Evolutionary conservation across 768 basidiomycete species (phyloP).

Genomic region (Boletus vermiculosoides): DNA sequence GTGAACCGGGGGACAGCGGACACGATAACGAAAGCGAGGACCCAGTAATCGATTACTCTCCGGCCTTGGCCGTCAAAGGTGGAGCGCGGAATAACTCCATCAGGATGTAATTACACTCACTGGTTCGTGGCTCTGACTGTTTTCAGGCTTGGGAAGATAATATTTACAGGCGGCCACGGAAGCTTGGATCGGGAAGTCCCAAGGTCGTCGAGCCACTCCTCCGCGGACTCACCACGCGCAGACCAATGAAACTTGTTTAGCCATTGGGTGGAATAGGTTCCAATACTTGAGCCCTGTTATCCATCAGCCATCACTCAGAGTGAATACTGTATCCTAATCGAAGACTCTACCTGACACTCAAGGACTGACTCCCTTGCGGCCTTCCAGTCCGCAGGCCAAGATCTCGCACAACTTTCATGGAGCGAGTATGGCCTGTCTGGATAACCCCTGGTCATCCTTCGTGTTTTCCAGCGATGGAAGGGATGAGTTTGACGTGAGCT

Average conservation of each 20-base stretch:
- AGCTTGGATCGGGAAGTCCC: slow-evolving; percentile 59
- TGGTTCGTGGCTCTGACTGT: slow-evolving; percentile 67
- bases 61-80: slow-evolving; percentile 38
- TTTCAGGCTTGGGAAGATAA: slow-evolving; percentile 72
- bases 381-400: slow-evolving; percentile 56
- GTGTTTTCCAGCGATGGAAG: slow-evolving; percentile 84
- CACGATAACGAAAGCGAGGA: slow-evolving; percentile 51
- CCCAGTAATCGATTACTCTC: slow-evolving; percentile 31
- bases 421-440: slow-evolving; percentile 65
- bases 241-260: slow-evolving; percentile 81
- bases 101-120: slow-evolving; percentile 46
- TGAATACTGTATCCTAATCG: background rate
- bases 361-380: slow-evolving; percentile 53
- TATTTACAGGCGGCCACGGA: slow-evolving; percentile 59
- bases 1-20: slow-evolving; percentile 61
- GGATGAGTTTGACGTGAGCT: slow-evolving; percentile 67
- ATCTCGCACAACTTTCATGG: slow-evolving; percentile 71
- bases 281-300: slow-evolving; percentile 80
- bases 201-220: slow-evolving; percentile 62
- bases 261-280: slow-evolving; percentile 79
- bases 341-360: slow-evolving; percentile 73
- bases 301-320: slow-evolving; percentile 1
- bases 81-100: slow-evolving; percentile 53
- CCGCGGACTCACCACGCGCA: slow-evolving; percentile 70
- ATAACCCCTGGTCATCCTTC: slow-evolving; percentile 69